Conservation (phyloP, 352 stramenopile species). For the Phytophthora sp. region DNA sequence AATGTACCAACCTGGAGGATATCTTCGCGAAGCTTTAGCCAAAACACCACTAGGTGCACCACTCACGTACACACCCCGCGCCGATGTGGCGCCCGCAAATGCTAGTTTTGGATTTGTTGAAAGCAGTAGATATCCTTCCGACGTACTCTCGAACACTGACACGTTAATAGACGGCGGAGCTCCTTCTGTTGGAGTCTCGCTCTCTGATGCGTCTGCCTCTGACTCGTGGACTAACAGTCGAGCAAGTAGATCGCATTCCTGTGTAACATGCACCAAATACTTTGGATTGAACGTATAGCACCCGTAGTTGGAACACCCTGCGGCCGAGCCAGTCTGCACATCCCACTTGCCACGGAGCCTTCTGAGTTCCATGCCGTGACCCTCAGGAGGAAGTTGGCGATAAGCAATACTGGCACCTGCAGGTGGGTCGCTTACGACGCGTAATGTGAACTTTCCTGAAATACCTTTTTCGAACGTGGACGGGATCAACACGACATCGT, state of each 20-base stretch:
- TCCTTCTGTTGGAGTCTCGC: constrained; percentile 20
- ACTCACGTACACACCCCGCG: constrained; percentile 58
- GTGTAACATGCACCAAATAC: constrained; percentile 65
- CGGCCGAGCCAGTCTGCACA: constrained; percentile 56
- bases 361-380: constrained; percentile 54
- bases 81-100: constrained; percentile 60
- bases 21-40: constrained; percentile 40
- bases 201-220: constrained; percentile 10
- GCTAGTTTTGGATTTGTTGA: constrained; percentile 66
- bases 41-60: constrained; percentile 61
- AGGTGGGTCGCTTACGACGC: constrained; percentile 64
- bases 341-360: constrained; percentile 59
- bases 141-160: constrained; percentile 70
- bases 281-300: constrained; percentile 87
- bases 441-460: constrained; percentile 56
- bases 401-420: constrained; percentile 36
- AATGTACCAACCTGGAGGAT: constrained; percentile 69
- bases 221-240: constrained; percentile 49
- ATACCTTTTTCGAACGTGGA: constrained; percentile 70
- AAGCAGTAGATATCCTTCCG: constrained; percentile 59
- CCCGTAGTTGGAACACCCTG: constrained; percentile 78
- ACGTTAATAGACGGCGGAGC: constrained; percentile 69
- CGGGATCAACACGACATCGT: constrained; percentile 72
- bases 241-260: constrained; percentile 61
- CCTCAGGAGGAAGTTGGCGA: constrained; percentile 56